Percentiles rank a stretch among this genome's conserved stretches.
These are phyloP conservation scores for Clitoria ternatea DNA, from an alignment of 306 rosid genomes.

Conservation along the genomic window DNA sequence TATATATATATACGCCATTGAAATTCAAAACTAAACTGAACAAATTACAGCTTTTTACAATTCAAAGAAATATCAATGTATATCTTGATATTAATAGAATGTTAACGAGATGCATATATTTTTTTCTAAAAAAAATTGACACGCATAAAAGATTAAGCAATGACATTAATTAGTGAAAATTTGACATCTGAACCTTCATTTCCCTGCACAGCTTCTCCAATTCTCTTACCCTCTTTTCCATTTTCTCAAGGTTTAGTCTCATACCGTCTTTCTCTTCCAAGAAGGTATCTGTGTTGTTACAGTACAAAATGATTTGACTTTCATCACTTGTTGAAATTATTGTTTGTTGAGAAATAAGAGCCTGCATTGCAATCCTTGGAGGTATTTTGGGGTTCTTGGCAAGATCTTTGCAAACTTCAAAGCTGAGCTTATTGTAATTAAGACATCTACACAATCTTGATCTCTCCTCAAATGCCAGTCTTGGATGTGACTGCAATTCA, in stretches of 20 bases:
- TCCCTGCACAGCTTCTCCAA: constrained; percentile 57
- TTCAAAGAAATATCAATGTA: background rate
- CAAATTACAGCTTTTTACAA: constrained; percentile 4
- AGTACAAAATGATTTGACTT: constrained; percentile 19
- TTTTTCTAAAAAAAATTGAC: constrained; percentile 35
- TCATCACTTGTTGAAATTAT: constrained; percentile 18
- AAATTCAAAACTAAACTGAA: background rate
- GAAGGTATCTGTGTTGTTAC: constrained; percentile 2
- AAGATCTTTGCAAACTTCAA: constrained; percentile 60
- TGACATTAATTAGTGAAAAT: constrained; percentile 28
- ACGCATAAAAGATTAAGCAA: constrained; percentile 28
- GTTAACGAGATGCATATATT: background rate
- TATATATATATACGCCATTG: background rate
- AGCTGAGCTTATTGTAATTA: constrained; percentile 57
- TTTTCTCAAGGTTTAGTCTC: constrained; percentile 37
- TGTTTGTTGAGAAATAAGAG: constrained; percentile 55
- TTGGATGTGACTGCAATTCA: constrained; percentile 57
- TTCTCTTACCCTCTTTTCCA: constrained; percentile 64
- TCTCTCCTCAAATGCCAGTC: constrained; percentile 51
- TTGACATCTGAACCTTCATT: constrained; percentile 63
- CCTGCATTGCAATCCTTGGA: constrained; percentile 61
- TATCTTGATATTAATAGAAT: background rate
- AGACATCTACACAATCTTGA: constrained; percentile 70
- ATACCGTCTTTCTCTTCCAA: constrained; percentile 36
- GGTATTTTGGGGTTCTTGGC: constrained; percentile 81